Conservation (phyloP, 345 rosid species). For the Dimocarpus longan region DNA sequence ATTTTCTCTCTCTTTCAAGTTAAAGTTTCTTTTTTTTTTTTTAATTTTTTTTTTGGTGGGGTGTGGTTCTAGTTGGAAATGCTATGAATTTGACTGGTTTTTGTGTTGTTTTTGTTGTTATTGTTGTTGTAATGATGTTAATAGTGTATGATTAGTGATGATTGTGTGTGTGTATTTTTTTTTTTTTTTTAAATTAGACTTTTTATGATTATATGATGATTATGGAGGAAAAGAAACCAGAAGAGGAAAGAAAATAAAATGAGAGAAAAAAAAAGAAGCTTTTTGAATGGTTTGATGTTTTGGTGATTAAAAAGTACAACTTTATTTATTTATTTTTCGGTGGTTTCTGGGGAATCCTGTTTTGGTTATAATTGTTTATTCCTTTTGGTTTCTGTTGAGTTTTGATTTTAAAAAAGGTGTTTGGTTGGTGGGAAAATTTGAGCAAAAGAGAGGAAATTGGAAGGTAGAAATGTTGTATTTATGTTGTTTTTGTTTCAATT, state of each 20-base stretch:
- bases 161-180: background rate
- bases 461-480: background rate
- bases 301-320: background rate
- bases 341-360: conserved; percentile 1
- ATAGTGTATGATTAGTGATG: conserved; percentile 11
- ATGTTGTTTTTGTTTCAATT: background rate
- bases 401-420: background rate
- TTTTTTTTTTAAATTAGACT: background rate
- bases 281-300: background rate
- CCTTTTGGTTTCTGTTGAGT: background rate
- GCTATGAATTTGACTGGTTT: conserved; percentile 12
- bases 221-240: background rate
- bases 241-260: background rate
- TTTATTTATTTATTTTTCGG: too few relatives aligned
- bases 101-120: background rate
- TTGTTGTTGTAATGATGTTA: background rate
- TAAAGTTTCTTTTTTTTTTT: background rate
- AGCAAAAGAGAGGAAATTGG: background rate
- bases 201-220: background rate
- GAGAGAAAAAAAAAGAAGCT: background rate
- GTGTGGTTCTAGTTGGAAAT: conserved; percentile 4
- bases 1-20: background rate
- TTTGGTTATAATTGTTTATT: background rate
- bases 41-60: background rate
- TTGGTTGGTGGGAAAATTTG: background rate